These are phyloP conservation scores for Candida easanensis DNA, from an alignment of 805 yeast species.

Conservation along the genomic window DNA sequence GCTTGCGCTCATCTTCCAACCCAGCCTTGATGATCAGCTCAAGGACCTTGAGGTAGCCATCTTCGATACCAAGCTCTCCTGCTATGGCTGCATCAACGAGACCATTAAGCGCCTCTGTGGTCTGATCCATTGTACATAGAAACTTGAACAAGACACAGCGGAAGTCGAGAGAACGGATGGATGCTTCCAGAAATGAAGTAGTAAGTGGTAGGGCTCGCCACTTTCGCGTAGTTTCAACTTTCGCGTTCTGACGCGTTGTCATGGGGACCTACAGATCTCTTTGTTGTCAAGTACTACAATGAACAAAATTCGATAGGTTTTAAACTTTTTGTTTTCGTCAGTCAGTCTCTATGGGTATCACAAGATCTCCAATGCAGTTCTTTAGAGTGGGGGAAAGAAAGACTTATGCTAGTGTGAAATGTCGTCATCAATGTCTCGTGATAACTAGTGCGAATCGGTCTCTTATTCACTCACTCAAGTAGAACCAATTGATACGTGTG, in stretches of 20 bases:
- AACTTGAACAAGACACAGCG: no score
- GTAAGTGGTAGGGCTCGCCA: no score
- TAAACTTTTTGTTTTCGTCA: no score
- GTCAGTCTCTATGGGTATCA: background rate
- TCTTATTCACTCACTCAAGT: no score
- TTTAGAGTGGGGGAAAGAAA: background rate
- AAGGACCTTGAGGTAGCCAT: slow-evolving; percentile 20
- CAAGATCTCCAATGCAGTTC: background rate
- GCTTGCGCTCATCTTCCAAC: slow-evolving; percentile 14
- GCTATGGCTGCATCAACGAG: slow-evolving; percentile 17
- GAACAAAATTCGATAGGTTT: no score
- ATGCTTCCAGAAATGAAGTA: no score
- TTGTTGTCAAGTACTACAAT: no score
- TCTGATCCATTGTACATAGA: background rate
- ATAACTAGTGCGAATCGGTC: background rate
- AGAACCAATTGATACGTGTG: no score
- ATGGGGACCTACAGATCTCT: no score
- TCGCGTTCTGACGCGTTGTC: no score
- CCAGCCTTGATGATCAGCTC: slow-evolving; percentile 25
- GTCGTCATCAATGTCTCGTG: background rate
- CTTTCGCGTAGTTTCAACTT: no score
- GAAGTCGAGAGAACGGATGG: no score
- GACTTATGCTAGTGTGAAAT: background rate
- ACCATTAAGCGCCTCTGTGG: slow-evolving; percentile 19
- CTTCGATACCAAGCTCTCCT: slow-evolving; percentile 17